Base-by-base conservation (phyloP, 768 basidiomycete genomes). In the Rubroboletus pulcherrimus region DNA sequence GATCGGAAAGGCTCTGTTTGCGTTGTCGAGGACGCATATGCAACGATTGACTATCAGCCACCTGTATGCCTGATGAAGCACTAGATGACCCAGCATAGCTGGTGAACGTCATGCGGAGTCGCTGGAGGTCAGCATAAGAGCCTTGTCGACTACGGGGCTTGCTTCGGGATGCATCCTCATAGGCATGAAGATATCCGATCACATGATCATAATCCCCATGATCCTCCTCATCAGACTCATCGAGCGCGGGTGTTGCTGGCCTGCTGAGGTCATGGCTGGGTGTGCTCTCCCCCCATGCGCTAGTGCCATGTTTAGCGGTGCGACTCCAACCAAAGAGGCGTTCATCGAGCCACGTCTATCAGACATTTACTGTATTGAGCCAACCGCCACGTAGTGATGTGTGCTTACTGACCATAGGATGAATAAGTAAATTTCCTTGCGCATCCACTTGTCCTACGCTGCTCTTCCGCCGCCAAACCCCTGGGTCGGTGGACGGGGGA, bases 191-290 rank as follows among this genome's bases (percentile, higher is more conserved):
- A 58, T 85, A 77, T 10, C 84, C 81, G 46, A 93, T 79, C 45
- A 94, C 89, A 71, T 95, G 84, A 68, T 96, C 93, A 69, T 95
- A 95, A 72, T 96, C 93, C 39, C 91, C 93, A 46, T 83, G 81
- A 49, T 92, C 91, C 66, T 94, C 92, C 29, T 92, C 90, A 63
- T 94, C 93, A 14, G 88, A 86, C 45, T 82, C 84, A 48, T 88
- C 85, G 0, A 91, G 90, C 8, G 84, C 84, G 0, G 94, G 93
- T 15, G 87, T 89, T 38, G 75, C 79, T 19, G 84, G 75, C 45
- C 85, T 74, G 73, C 82, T 89, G 67, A 69, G 75, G 66, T 86
- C 85, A 47, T 81, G 83, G 63, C 72, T 81, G 38, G 71, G 74
- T 24, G 76, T 75, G 39, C 71, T 68, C 17, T 83, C 89, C 33